Evolutionary conservation across 1,284 basidiomycete genomes (phyloP).

Genomic region (Ustilago trichophora): DNA sequence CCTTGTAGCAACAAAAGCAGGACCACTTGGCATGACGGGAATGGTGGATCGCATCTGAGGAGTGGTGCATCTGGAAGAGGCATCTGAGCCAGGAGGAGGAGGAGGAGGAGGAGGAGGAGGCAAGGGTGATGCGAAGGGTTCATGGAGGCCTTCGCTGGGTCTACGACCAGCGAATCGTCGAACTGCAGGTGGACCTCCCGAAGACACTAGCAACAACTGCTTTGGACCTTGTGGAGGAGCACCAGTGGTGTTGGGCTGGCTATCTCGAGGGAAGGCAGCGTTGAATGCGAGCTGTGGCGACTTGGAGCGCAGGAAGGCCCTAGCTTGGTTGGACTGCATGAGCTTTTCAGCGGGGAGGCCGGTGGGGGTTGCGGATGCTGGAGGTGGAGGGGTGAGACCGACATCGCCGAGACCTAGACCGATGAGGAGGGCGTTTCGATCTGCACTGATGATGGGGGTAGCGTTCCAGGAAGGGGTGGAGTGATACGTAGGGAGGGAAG

Average conservation of each 20-base stretch:
- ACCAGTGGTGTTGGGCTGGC: neutral
- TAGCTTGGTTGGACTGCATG: conserved; percentile 5
- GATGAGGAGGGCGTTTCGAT: conserved; percentile 30
- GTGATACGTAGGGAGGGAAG: conserved; percentile 18
- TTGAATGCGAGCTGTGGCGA: conserved; percentile 11
- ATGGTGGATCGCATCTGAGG: conserved; percentile 34
- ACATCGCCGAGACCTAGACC: conserved; percentile 25
- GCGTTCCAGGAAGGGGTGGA: conserved; percentile 13
- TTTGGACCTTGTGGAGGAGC: conserved; percentile 19
- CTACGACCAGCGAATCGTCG: conserved; percentile 29
- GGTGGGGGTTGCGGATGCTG: neutral
- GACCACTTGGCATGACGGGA: conserved; percentile 40
- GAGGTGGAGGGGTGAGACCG: conserved; percentile 3
- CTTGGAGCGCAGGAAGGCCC: conserved; percentile 3
- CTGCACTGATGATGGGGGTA: conserved; percentile 11
- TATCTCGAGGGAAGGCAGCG: conserved; percentile 2
- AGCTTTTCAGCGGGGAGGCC: conserved; percentile 6
- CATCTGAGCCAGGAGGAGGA: conserved; percentile 5
- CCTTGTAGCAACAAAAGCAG: conserved; percentile 20
- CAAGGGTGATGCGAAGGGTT: conserved; percentile 6
- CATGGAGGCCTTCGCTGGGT: conserved; percentile 20
- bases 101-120: too few species aligned
- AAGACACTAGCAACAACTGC: conserved; percentile 30
- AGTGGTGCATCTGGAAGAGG: conserved; percentile 24
- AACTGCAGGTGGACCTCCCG: conserved; percentile 25